A percentile compares a stretch with the other conserved stretches of the same genome.
Conservation (phyloP, 2,329 filamentous ascomycete genomes). For the Penicillium sp. region DNA sequence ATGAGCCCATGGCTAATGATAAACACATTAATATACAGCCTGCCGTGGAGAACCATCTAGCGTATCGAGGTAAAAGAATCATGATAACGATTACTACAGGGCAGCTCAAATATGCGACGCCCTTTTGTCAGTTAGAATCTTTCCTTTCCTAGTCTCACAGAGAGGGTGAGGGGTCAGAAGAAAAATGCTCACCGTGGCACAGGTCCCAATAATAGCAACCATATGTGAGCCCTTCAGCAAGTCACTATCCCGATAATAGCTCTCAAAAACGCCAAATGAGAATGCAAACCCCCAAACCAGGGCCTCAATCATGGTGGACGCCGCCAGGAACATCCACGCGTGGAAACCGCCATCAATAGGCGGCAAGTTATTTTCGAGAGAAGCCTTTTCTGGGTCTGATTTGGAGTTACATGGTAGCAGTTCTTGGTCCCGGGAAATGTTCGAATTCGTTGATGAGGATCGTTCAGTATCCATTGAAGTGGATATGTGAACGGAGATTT, state of each 20-base stretch:
- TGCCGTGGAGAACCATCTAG: conserved; percentile 22
- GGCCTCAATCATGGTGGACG: conserved; percentile 54
- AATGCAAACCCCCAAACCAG: conserved; percentile 50
- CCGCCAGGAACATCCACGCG: conserved; percentile 50
- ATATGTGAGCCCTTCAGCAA: conserved; percentile 23
- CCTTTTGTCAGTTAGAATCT: conserved; percentile 6
- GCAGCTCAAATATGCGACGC: conserved; percentile 26
- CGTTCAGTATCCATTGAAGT: neutral
- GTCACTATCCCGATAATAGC: conserved; percentile 31
- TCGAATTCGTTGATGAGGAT: conserved; percentile 1
- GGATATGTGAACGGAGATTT: neutral
- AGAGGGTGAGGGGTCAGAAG: neutral
- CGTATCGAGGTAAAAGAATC: conserved; percentile 19
- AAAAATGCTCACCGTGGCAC: conserved; percentile 22
- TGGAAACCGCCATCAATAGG: conserved; percentile 39
- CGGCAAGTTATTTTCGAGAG: conserved; percentile 21
- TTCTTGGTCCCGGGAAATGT: neutral
- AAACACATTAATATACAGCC: conserved; percentile 25
- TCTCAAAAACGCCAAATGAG: conserved; percentile 34
- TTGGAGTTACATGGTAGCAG: conserved; percentile 3
- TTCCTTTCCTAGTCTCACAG: too few species aligned
- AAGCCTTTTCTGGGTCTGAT: neutral
- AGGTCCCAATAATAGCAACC: conserved; percentile 35
- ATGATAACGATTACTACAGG: conserved; percentile 21
- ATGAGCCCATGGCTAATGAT: conserved; percentile 25